Percentiles rank a stretch among this genome's conserved stretches.
Conservation (phyloP, 129 eudicot genomes). For the Centrapalus pauciflorus region DNA sequence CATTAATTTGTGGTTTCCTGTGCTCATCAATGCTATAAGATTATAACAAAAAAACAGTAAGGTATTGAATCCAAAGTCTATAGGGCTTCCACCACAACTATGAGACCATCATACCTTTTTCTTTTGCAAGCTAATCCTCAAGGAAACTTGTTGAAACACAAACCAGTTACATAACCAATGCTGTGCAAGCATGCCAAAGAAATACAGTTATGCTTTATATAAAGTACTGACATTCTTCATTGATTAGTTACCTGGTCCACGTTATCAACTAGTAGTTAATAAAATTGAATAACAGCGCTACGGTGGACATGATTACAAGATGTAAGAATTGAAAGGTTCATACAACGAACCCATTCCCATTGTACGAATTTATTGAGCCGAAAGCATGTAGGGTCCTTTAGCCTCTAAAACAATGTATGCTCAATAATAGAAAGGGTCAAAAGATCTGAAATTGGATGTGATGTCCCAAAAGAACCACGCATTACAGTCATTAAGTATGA, state of each 20-base stretch:
- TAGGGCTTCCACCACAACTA: not conserved
- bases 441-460: slow-evolving; percentile 24
- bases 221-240: too few relatives aligned
- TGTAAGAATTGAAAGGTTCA: not conserved
- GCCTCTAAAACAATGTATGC: slow-evolving; percentile 2
- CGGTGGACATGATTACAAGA: slow-evolving; percentile 1
- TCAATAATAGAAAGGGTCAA: slow-evolving; percentile 10
- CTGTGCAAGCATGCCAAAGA: not conserved
- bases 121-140: not conserved
- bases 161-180: not conserved
- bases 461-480: slow-evolving; percentile 25
- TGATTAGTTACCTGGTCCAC: slow-evolving; percentile 11
- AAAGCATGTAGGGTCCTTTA: slow-evolving; percentile 21
- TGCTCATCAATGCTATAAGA: not conserved
- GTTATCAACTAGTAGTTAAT: not conserved
- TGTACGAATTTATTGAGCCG: not conserved
- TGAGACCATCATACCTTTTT: not conserved
- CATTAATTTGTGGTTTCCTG: not conserved
- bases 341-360: not conserved
- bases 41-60: not conserved
- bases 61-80: not conserved
- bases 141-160: not conserved
- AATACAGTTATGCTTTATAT: too few relatives aligned
- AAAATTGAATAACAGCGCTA: not conserved
- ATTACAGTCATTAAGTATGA: slow-evolving; percentile 15